Base-by-base conservation (phyloP, 345 rosid genomes). In the Crucihimalaya himalaica region DNA sequence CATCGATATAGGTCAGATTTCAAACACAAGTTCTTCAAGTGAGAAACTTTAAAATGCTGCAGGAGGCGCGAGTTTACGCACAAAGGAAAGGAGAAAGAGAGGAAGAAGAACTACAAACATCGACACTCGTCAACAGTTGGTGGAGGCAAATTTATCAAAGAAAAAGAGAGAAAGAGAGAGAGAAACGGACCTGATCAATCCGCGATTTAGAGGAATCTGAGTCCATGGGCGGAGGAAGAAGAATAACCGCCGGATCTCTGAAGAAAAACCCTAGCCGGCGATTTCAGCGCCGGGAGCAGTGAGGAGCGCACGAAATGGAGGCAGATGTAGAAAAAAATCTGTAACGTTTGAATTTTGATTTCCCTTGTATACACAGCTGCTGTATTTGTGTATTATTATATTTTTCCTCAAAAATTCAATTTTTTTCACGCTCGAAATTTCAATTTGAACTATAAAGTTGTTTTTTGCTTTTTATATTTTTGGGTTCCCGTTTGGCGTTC, bases 141-240 rank as follows among this genome's bases (percentile, higher is more conserved):
- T 16, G 13, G 2, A 58, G 57, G 57, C 39, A 72, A 62, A 37
- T 57, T 50, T 35, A 29, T 5, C 19, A 31, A 14, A 31, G 48
- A 18, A 16, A 23, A 5, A 63, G 5, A 61, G 29, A 32, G 13
- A 40, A 13, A n/a, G n/a, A 40, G 66, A 14, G 11, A 1, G 53
- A 55, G 43, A 66, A 45, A 46, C 16, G 70, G 13, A 92, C 98
- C 98, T 88, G 89, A 73, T 92, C 84, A 31, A 92, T 81, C 53
- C 95, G 91, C 32, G 68, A 52, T 29, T 78, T 80, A 32, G 89
- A 79, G 1, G 92, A 83, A 72, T 81, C 86, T 8, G 96, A 84
- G 55, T 90, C 89, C 98, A 92, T 92, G 16, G 23, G 34, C 43
- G 63, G 75, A 68, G 31, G 71, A 65, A 46, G 68, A 14, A 60